Evolutionary conservation across 305 asterid species (phyloP).

Genomic region (Fraxinus ornus): DNA sequence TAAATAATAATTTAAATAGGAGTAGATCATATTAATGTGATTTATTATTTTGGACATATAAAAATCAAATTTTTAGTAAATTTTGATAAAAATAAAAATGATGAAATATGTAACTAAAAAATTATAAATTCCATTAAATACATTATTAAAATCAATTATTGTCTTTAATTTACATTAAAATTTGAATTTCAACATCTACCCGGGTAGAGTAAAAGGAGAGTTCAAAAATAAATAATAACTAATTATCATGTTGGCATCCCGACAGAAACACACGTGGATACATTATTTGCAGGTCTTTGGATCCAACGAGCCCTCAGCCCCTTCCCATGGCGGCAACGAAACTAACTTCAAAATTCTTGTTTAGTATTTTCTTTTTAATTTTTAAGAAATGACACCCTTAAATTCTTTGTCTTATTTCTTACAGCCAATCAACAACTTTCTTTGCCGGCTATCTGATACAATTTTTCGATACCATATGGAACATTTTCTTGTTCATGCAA

Average conservation of each 20-base stretch:
- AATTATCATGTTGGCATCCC: background rate
- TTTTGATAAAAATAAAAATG: too few relatives aligned
- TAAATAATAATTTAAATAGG: too few relatives aligned
- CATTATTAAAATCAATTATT: too few relatives aligned
- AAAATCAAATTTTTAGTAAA: too few relatives aligned
- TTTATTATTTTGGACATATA: too few relatives aligned
- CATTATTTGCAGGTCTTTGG: background rate
- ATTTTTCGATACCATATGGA: conserved; percentile 18
- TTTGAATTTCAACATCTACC: background rate
- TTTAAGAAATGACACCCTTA: background rate
- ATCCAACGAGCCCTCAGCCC: conserved; percentile 10
- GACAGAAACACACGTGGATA: background rate
- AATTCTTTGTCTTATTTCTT: background rate
- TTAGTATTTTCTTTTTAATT: background rate
- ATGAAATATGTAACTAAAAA: background rate
- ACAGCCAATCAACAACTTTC: conserved; percentile 1
- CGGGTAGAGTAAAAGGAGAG: background rate
- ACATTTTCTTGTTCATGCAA: conserved; percentile 8
- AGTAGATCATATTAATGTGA: too few relatives aligned
- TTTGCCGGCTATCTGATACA: conserved; percentile 24
- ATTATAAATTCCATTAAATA: background rate
- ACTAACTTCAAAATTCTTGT: conserved; percentile 9
- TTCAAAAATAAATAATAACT: background rate
- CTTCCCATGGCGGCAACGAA: conserved; percentile 13
- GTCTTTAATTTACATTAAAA: too few relatives aligned